Evolutionary conservation across 2,329 filamentous ascomycete genomes (phyloP).

Genomic region (Colletotrichum noveboracense): DNA sequence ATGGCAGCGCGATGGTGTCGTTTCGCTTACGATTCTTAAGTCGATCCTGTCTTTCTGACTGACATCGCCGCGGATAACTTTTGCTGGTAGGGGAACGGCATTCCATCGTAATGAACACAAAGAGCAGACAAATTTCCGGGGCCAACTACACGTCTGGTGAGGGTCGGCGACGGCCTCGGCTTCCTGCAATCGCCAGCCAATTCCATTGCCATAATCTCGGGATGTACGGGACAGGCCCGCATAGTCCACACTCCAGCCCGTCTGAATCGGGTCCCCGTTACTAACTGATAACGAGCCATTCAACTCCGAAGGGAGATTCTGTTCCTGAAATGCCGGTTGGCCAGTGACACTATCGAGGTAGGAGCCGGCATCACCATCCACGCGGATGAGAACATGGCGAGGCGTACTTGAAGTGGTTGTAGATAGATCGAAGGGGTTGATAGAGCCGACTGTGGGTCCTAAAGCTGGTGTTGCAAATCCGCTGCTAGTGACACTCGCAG

Average conservation of each 20-base stretch:
- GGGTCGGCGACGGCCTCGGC: constrained; percentile 11
- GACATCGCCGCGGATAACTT: constrained; percentile 14
- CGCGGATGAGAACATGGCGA: constrained; percentile 17
- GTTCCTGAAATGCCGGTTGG: not conserved
- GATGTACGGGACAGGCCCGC: not conserved
- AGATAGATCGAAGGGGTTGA: constrained; percentile 16
- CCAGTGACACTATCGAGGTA: not conserved
- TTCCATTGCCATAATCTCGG: constrained; percentile 6
- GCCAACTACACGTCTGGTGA: constrained; percentile 3
- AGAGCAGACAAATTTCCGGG: constrained; percentile 12
- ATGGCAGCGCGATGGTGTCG: not conserved
- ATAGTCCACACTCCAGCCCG: constrained; percentile 19
- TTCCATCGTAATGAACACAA: constrained; percentile 20
- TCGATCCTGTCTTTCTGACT: constrained; percentile 16
- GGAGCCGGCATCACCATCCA: constrained; percentile 6
- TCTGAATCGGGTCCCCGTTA: constrained; percentile 8
- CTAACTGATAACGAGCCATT: constrained; percentile 3
- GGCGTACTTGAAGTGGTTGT: not conserved
- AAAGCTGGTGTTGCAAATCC: not conserved
- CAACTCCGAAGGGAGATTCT: not conserved
- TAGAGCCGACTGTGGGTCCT: not conserved
- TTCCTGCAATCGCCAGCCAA: constrained; percentile 19
- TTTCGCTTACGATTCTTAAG: constrained; percentile 8
- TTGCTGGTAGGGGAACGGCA: constrained; percentile 9
- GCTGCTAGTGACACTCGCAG: not conserved